These are phyloP conservation scores for Paecilomyces variotii DNA, from an alignment of 2,329 filamentous ascomycete genomes.

Conservation along the genomic window DNA sequence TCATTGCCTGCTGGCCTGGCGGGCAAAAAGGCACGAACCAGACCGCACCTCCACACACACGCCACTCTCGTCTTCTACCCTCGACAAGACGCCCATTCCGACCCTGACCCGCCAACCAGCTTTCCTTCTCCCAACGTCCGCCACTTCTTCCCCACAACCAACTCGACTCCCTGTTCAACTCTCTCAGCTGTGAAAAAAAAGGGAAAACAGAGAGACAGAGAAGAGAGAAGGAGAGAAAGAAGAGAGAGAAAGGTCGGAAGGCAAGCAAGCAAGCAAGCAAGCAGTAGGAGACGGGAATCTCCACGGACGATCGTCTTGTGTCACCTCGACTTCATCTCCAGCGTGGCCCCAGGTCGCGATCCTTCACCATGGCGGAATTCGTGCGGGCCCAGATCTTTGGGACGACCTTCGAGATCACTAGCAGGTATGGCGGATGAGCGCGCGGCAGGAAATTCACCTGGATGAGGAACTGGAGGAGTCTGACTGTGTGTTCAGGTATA, in stretches of 20 bases:
- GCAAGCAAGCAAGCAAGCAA: not conserved
- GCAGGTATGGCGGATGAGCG: constrained; percentile 56
- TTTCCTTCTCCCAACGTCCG: not conserved
- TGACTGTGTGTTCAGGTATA: constrained; percentile 59
- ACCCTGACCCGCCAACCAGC: constrained; percentile 5
- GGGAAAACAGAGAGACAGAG: not conserved
- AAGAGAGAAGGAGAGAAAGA: not conserved
- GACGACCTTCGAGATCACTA: constrained; percentile 99
- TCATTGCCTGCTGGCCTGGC: not conserved
- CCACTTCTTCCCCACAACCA: not conserved
- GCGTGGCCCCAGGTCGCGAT: not conserved
- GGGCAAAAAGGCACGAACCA: not conserved
- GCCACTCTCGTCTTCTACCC: not conserved
- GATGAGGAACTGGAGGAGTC: constrained; percentile 5
- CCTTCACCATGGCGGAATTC: constrained; percentile 86
- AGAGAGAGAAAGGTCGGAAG: not conserved
- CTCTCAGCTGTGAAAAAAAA: not conserved
- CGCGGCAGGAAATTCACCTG: not conserved
- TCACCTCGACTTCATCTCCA: not conserved
- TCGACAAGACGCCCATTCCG: constrained; percentile 2
- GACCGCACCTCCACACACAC: not conserved
- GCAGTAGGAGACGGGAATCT: not conserved
- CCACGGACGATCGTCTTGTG: not conserved
- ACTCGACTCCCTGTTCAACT: not conserved
- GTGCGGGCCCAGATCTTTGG: constrained; percentile 98